Conservation (phyloP, 305 asterid genomes). For the Solanum hybrid region DNA sequence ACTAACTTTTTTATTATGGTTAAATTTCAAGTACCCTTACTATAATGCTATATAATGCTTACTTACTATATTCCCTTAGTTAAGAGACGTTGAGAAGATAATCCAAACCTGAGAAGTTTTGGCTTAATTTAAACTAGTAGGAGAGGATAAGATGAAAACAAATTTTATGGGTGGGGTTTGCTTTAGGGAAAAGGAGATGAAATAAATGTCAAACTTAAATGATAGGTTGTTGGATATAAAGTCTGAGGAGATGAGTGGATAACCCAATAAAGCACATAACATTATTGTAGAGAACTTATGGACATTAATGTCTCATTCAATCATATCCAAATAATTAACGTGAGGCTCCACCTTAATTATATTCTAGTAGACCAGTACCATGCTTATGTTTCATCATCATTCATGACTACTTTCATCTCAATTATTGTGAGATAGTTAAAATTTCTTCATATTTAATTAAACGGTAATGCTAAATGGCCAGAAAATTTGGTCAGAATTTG, state of each 20-base stretch:
- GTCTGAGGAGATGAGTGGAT: background rate
- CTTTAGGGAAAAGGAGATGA: background rate
- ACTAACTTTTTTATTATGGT: background rate
- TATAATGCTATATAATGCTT: background rate
- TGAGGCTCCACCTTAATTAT: background rate
- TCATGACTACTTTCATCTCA: background rate
- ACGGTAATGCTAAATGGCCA: too few species aligned
- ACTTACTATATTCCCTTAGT: background rate
- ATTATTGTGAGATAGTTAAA: background rate
- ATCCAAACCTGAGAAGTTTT: background rate
- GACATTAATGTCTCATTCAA: background rate
- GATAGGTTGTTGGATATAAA: background rate
- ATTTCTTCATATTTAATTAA: background rate
- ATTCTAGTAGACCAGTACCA: background rate
- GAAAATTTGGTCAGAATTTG: too few species aligned
- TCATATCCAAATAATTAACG: background rate
- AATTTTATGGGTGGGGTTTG: background rate
- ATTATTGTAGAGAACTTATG: background rate
- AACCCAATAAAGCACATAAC: background rate
- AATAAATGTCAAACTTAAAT: background rate
- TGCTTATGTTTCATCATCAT: background rate
- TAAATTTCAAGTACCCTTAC: background rate
- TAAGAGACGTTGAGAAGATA: background rate
- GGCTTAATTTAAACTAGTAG: background rate
- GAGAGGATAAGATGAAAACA: background rate